A percentile compares a stretch with the other conserved stretches of the same genome.
Evolutionary conservation across 2,329 filamentous ascomycete genomes (phyloP).

Genomic region (Colletotrichum melonis): DNA sequence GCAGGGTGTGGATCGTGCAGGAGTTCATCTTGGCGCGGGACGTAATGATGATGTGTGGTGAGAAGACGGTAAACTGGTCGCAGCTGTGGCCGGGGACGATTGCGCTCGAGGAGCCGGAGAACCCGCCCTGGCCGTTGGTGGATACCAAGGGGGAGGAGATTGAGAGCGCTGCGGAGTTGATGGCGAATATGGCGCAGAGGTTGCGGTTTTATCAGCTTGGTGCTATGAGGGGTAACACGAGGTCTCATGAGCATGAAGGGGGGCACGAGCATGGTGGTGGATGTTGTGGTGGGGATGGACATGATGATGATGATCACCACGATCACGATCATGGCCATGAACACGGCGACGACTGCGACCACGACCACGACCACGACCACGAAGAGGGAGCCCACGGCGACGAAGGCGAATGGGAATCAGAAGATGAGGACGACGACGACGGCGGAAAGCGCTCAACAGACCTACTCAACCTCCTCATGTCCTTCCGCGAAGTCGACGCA

Average conservation of each 20-base stretch:
- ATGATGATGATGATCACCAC: conserved; percentile 1
- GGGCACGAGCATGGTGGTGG: conserved; percentile 13
- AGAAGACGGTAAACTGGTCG: conserved; percentile 25
- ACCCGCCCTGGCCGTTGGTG: conserved; percentile 30
- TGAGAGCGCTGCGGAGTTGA: conserved; percentile 28
- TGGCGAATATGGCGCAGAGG: conserved; percentile 33
- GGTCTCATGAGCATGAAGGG: not conserved
- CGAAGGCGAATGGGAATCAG: conserved; percentile 25
- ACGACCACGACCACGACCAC: conserved; percentile 11
- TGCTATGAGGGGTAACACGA: conserved; percentile 16
- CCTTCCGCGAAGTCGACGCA: conserved; percentile 36
- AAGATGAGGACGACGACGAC: conserved; percentile 11
- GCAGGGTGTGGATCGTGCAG: conserved; percentile 43
- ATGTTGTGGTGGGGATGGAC: conserved; percentile 4
- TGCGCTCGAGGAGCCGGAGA: conserved; percentile 31
- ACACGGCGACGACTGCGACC: conserved; percentile 12
- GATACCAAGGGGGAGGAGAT: conserved; percentile 25
- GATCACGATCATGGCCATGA: conserved; percentile 17
- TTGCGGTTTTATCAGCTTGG: conserved; percentile 32
- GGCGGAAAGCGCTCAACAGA: conserved; percentile 20
- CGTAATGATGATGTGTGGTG: conserved; percentile 40
- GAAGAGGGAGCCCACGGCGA: not conserved
- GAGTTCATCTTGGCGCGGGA: conserved; percentile 40
- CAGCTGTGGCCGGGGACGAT: conserved; percentile 31
- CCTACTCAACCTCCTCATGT: conserved; percentile 29